Percentiles rank a stretch among this genome's conserved stretches.
Evolutionary conservation across 352 stramenopile genomes (phyloP).

Genomic region (Globisporangium spinosum): DNA sequence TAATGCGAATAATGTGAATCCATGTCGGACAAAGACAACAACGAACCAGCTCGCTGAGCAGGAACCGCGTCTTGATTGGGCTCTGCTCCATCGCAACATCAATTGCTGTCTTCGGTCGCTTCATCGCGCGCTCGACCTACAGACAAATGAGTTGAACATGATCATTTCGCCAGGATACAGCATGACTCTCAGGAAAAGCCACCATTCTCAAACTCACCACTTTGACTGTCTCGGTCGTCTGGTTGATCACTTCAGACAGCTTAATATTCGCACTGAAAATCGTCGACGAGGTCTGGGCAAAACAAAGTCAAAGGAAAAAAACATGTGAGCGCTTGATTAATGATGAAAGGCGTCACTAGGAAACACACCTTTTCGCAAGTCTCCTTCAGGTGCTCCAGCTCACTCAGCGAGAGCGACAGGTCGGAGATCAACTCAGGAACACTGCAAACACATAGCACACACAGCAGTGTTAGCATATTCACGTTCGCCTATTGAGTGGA

Average conservation of each 20-base stretch:
- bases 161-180: not conserved
- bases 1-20: not conserved
- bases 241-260: slow-evolving; percentile 47
- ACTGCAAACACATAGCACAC: slow-evolving; percentile 9
- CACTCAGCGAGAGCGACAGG: slow-evolving; percentile 34
- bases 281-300: slow-evolving; percentile 43
- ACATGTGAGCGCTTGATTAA: not conserved
- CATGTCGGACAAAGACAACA: not conserved
- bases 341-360: not conserved
- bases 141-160: not conserved
- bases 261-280: slow-evolving; percentile 53
- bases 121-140: slow-evolving; percentile 70
- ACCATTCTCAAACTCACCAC: slow-evolving; percentile 36
- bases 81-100: slow-evolving; percentile 75
- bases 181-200: not conserved
- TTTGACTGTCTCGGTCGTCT: slow-evolving; percentile 65
- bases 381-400: slow-evolving; percentile 47
- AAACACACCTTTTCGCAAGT: slow-evolving; percentile 47
- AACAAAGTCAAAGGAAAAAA: too few relatives aligned
- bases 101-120: slow-evolving; percentile 66
- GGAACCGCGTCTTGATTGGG: slow-evolving; percentile 42
- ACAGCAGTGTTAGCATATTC: not conserved
- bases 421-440: slow-evolving; percentile 27
- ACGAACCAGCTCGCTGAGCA: slow-evolving; percentile 41
- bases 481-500: not conserved